Base-by-base conservation (phyloP, 306 rosid genomes). In the Canavalia gladiata region DNA sequence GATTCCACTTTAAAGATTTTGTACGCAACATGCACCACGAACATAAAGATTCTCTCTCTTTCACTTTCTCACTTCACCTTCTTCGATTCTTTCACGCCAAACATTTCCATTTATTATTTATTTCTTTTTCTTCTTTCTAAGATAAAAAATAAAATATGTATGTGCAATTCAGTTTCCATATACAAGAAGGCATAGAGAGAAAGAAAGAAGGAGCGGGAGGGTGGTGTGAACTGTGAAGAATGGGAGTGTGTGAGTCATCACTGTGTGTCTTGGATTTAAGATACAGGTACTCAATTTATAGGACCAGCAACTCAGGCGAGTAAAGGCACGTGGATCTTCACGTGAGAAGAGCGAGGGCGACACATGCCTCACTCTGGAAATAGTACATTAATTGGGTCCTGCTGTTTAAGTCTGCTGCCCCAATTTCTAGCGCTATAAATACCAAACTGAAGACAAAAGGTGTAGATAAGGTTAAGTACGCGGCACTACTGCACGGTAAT, bases 1-100 rank as follows among this genome's bases (percentile, higher is more conserved):
- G 89, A 89, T 91, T 89, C 60, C 46, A 81, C 91, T 91, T 85
- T 86, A 82, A 80, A 90, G 94, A 94, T 94, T 86, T 83, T 77
- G 80, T 83, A 84, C 84, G 88, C 91, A 91, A 81, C 86, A 72
- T 72, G 65, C 65, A 87, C 80, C 86, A 54, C 82, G 87, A 85
- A 80, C 5, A 76, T 47, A 58, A 49, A 25, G 66, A 25, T 80
- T n/a, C 62, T n/a, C 51, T 18, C 81, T 64, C 72, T 31, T 68
- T 81, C 80, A 34, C 76, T 69, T 74, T 18, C 25, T 18, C 25
- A 18, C 25, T 68, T 81, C 80, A 34, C 76, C 64, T 74, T 45
- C 41, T 47, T 51, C 29, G 33, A 18, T 65, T 42, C 49, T 31
- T n/a, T 37, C 41, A 18, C 25, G 31, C 25, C 34, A 11, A 60